phyloP scores from a whole-genome alignment of 208 protist species.

The Strigomonas culicis region DNA sequence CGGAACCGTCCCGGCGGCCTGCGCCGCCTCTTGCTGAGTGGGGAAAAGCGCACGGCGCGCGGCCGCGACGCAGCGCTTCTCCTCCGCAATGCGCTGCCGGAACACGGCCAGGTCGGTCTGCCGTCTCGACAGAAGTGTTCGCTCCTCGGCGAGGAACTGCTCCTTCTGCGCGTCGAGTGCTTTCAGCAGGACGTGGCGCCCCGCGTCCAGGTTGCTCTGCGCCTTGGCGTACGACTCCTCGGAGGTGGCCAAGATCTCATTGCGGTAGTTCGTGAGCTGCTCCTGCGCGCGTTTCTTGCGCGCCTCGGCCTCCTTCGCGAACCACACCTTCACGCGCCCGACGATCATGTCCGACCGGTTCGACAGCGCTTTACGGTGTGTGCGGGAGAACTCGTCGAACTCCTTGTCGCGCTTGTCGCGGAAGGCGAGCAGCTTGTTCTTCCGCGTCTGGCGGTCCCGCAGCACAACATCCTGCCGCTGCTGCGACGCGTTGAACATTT shows the following conservation, averaged over 20 bases:
- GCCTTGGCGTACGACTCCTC: conserved; percentile 4
- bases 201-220: not conserved
- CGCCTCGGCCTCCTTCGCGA: conserved; percentile 10
- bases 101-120: conserved; percentile 11
- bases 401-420: conserved; percentile 19
- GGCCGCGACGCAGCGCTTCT: conserved; percentile 8
- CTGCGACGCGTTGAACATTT: conserved; percentile 27
- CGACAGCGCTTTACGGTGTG: conserved; percentile 15
- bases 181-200: not conserved
- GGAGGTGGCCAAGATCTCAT: conserved; percentile 5
- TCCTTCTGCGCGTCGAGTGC: conserved; percentile 1
- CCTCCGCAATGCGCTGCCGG: conserved; percentile 16
- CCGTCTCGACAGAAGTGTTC: conserved; percentile 6
- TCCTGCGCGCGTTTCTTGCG: not conserved
- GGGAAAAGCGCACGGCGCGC: not conserved
- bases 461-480: conserved; percentile 36
- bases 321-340: conserved; percentile 8
- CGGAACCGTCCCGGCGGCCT: no score
- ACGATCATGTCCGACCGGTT: conserved; percentile 27
- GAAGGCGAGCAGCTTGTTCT: conserved; percentile 15
- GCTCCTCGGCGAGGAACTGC: conserved; percentile 11
- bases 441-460: conserved; percentile 22
- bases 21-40: not conserved
- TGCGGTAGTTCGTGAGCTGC: conserved; percentile 4
- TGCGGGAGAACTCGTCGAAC: conserved; percentile 19